Evolutionary conservation across 768 basidiomycete genomes (phyloP).

Genomic region (Kwoniella pini): DNA sequence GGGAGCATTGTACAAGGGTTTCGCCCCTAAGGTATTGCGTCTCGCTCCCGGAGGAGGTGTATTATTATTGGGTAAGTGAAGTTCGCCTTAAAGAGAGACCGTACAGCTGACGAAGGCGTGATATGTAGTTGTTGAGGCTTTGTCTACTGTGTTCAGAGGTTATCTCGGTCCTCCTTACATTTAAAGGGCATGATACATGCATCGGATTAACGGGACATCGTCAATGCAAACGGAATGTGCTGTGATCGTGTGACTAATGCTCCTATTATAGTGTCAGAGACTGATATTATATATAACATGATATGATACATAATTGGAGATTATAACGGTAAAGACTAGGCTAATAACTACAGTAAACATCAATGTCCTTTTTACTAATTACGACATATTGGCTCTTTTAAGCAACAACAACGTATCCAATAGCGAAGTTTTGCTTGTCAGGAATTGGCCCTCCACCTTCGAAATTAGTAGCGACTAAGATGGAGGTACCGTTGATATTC

Average conservation of each 20-base stretch:
- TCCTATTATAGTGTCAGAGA: too few species aligned
- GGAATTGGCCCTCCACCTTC: conserved; percentile 25
- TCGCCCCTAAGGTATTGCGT: conserved; percentile 86
- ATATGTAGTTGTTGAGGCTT: conserved; percentile 52
- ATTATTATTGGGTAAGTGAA: conserved; percentile 66
- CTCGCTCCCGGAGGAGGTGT: conserved; percentile 96
- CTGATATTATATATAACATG: too few species aligned
- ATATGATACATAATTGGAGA: neutral
- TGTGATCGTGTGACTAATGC: too few species aligned
- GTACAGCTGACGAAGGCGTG: too few species aligned
- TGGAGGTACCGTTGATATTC: conserved; percentile 26
- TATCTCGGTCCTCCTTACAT: conserved; percentile 53
- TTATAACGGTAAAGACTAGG: too few species aligned
- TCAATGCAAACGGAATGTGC: too few species aligned
- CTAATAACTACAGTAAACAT: too few species aligned
- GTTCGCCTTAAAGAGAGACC: neutral
- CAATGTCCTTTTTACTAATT: too few species aligned
- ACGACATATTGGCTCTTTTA: conserved; percentile 6
- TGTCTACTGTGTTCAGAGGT: conserved; percentile 51
- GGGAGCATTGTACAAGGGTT: conserved; percentile 61
- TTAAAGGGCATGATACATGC: conserved; percentile 2
- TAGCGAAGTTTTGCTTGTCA: conserved; percentile 30
- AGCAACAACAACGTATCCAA: conserved; percentile 27
- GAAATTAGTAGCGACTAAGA: conserved; percentile 31
- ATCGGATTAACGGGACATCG: neutral